Percentiles rank a stretch among this genome's conserved stretches.
phyloP scores from a whole-genome alignment of 805 yeast species.

The Ogataea philodendri region DNA sequence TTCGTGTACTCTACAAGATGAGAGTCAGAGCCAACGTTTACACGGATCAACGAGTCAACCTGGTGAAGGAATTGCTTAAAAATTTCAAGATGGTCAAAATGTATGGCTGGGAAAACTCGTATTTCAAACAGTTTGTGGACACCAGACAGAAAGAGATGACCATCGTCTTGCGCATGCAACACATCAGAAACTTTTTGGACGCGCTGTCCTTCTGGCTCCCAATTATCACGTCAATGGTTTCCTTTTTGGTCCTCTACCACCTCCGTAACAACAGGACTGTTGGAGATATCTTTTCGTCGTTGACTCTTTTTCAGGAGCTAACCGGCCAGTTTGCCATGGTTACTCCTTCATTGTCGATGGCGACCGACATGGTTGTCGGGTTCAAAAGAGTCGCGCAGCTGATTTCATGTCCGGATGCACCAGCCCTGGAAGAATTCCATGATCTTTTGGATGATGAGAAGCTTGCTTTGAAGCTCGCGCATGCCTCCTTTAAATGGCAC shows the following conservation, averaged over 20 bases:
- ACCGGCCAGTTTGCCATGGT: slow-evolving; percentile 62
- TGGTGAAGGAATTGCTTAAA: slow-evolving; percentile 74
- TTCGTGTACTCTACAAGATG: slow-evolving; percentile 48
- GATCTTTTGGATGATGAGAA: slow-evolving; percentile 24
- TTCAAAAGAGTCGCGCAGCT: slow-evolving; percentile 54
- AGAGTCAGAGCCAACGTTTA: slow-evolving; percentile 54
- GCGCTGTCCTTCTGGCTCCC: slow-evolving; percentile 64
- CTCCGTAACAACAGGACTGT: slow-evolving; percentile 42
- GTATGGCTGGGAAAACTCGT: slow-evolving; percentile 89
- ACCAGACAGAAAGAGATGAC: slow-evolving; percentile 63
- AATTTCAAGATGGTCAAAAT: slow-evolving; percentile 79
- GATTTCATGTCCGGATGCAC: slow-evolving; percentile 41
- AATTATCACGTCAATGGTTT: slow-evolving; percentile 64
- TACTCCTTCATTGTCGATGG: slow-evolving; percentile 65
- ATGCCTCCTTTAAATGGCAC: slow-evolving; percentile 71
- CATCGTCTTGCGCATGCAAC: slow-evolving; percentile 57
- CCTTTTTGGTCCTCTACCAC: slow-evolving; percentile 42
- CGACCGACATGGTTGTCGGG: slow-evolving; percentile 64
- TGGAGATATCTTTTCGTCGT: slow-evolving; percentile 65
- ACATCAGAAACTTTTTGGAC: slow-evolving; percentile 53
- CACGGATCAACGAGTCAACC: slow-evolving; percentile 76
- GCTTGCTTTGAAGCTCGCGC: slow-evolving; percentile 47
- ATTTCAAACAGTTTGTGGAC: slow-evolving; percentile 50
- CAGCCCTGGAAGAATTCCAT: slow-evolving; percentile 32
- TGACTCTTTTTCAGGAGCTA: slow-evolving; percentile 61